Base-by-base conservation (phyloP, 1,139 yeast genomes). In the Petasospora rhodanensis region DNA sequence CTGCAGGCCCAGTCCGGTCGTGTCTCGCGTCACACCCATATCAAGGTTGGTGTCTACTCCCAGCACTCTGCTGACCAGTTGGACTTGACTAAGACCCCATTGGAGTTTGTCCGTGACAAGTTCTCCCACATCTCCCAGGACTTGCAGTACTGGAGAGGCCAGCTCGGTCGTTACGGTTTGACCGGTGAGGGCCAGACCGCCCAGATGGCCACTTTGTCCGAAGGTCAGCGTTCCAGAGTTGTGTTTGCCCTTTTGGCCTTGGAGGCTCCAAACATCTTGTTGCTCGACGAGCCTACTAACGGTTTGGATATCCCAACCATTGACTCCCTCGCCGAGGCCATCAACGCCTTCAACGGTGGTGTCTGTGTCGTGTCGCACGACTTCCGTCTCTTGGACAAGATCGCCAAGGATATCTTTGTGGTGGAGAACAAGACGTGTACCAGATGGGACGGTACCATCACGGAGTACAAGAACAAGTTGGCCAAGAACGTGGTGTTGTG, bases 131-230 rank as follows among this genome's bases (percentile, higher is more conserved):
- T 91, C 52, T 89, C 97, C 25, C 96, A 91, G 68, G 99, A 93
- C 68, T 87, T 77, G 79, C 97, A 91, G 71, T 89, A 86, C 75
- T 93, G 98, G 98, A 85, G 99, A 73, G 84, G 82, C 53, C 97
- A 91, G 68, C 75, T 93, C 55, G 98, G 98, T 58, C 85, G 96
- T 67, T 91, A 84, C 58, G 98, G 98, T 68, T 77, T 93, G 57
- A 89, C 97, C 47, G 98, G 98, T 68, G 97, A 91, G 67, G 95
- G 94, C 47, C 98, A 91, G 72, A 91, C 97, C 42, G 86, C 96
- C 32, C 89, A 85, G 62, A 93, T 91, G 96, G 97, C 95, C 47
- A 91, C 98, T 15, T 70, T 93, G 49, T 87, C 97, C 14, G 98
- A 91, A 70, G 99, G 99, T 62, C 97, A 91, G 74, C 83, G 97